Conservation (phyloP, 768 basidiomycete species). For the Chlorophyllum brunneum region DNA sequence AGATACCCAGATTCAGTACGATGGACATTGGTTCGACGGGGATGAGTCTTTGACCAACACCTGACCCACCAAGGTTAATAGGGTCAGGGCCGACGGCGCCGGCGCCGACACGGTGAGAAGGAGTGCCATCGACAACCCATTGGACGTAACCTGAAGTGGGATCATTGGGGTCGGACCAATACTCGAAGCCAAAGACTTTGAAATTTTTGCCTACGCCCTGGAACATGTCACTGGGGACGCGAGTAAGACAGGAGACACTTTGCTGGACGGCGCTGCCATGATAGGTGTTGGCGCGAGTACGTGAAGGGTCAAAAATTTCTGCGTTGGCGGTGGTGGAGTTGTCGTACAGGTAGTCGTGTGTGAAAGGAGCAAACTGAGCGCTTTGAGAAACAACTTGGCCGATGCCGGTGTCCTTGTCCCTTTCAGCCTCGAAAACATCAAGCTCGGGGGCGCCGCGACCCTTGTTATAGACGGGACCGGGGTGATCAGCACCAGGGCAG, state of each 20-base stretch:
- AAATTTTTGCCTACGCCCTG: constrained; percentile 45
- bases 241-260: constrained; percentile 44
- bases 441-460: constrained; percentile 83
- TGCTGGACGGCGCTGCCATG: constrained; percentile 59
- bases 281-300: constrained; percentile 36
- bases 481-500: constrained; percentile 72
- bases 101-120: constrained; percentile 50
- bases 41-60: constrained; percentile 56
- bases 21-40: constrained; percentile 60
- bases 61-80: constrained; percentile 30
- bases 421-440: constrained; percentile 77
- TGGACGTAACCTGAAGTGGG: constrained; percentile 60
- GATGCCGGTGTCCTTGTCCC: constrained; percentile 41
- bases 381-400: constrained; percentile 71
- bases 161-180: constrained; percentile 57
- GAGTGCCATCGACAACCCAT: constrained; percentile 64
- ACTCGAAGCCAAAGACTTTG: constrained; percentile 60
- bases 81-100: constrained; percentile 42
- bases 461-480: constrained; percentile 49
- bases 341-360: constrained; percentile 36
- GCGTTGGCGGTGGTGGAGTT: constrained; percentile 29
- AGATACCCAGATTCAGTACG: constrained; percentile 61
- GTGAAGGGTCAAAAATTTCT: constrained; percentile 30
- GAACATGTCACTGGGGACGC: constrained; percentile 49
- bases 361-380: constrained; percentile 63